Evolutionary conservation across 176 grass and related monocot genomes (phyloP), one percentile per base, ranked within the genome.

Genomic region (Coix lacrymajobi): DNA sequence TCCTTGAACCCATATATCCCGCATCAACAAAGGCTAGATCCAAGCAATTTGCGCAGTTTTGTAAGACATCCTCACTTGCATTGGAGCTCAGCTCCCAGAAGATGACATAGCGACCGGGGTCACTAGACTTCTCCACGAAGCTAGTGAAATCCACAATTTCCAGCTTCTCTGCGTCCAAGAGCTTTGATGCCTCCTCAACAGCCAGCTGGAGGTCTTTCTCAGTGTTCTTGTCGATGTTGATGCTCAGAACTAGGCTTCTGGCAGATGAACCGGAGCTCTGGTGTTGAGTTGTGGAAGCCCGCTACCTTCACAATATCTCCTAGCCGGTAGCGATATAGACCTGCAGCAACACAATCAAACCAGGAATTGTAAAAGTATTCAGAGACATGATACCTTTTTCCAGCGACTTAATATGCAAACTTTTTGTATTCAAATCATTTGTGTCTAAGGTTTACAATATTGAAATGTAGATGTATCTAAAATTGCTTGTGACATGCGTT

Each of bases 141-240:
- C 97, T 99, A 16, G 97, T 96, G 83, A 99, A 99, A 68, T 99
- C 97, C 12, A 96, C 85, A 0, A 99, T 46, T 30, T 99, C 93
- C 16, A 99, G 73, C 78, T 99, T 99, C 33, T 99, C 97, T 16
- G 76, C 93, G n/a, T 90, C 91, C 76, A 99, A 72, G 31, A 94
- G 85, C 81, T 96, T 99, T 0, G 70, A 37, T 54, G 93, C 91
- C 31, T 81, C 93, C 84, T 99, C 97, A 4, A 94, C 93, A 5
- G 97, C 91, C 48, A 99, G 29, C 73, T 96, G 93, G 26, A 99
- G 93, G 75, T 99, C 97, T 84, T 96, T 92, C 79, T 99, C 97
- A 0, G 97, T 99, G 86, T 99, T 99, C 88, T 99, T 99, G 88
- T 99, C 97, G 0, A 99, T 96, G 81, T 94, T 94, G 88, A 99